Evolutionary conservation across 495 filamentous ascomycete species (phyloP).

Genomic region (Margaritispora aquatica): DNA sequence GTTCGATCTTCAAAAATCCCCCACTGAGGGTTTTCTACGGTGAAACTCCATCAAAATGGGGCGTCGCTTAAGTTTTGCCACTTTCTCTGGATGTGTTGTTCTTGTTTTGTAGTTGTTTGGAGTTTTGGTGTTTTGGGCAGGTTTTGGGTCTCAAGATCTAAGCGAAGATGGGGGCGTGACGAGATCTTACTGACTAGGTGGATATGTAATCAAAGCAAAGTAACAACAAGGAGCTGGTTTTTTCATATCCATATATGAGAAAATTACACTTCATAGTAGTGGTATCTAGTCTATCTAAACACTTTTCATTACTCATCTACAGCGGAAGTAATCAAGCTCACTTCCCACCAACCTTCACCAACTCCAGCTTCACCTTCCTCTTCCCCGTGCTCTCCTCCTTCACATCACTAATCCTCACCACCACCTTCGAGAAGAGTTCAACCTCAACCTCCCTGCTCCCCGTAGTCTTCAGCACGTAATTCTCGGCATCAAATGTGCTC

Average conservation of each 20-base stretch:
- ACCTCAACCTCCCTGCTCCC: slow-evolving; percentile 52
- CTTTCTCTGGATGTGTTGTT: not conserved
- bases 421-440: slow-evolving; percentile 85
- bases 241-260: not conserved
- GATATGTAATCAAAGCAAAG: no score
- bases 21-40: not conserved
- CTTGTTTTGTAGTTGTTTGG: no score
- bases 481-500: slow-evolving; percentile 74
- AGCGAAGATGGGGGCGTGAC: no score
- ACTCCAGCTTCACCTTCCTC: slow-evolving; percentile 70
- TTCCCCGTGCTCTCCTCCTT: slow-evolving; percentile 93
- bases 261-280: not conserved
- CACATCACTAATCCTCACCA: slow-evolving; percentile 80
- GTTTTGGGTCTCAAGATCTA: no score
- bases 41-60: not conserved
- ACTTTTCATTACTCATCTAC: not conserved
- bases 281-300: not conserved
- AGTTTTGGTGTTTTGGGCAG: no score
- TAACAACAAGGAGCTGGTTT: no score
- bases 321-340: no score
- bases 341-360: slow-evolving; percentile 29
- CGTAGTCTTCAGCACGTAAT: slow-evolving; percentile 60
- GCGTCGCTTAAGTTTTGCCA: not conserved
- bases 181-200: no score
- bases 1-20: no score